Evolutionary conservation across 129 eudicot genomes (phyloP).

Genomic region (Apium graveolens): DNA sequence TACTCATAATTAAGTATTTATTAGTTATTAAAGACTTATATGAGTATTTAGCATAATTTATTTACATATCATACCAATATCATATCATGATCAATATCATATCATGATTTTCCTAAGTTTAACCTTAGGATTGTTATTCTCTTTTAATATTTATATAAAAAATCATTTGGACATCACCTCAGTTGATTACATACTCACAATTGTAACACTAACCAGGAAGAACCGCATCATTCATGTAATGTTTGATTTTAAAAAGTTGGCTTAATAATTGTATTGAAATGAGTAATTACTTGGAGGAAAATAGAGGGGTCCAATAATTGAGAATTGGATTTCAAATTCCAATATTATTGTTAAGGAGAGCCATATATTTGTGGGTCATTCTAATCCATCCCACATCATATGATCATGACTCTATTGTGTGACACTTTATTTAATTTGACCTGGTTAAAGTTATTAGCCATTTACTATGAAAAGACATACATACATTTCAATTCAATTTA

Average conservation of each 20-base stretch:
- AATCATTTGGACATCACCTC: too few species aligned
- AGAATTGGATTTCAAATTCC: background rate
- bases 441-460: background rate
- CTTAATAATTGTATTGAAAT: background rate
- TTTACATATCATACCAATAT: too few species aligned
- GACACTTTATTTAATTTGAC: background rate
- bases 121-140: too few species aligned
- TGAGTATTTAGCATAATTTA: too few species aligned
- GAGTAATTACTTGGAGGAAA: background rate
- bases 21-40: too few species aligned
- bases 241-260: background rate
- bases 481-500: background rate
- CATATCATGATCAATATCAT: too few species aligned
- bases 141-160: too few species aligned
- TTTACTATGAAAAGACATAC: background rate
- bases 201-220: too few species aligned
- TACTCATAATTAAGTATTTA: too few species aligned
- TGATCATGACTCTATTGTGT: background rate
- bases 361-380: background rate
- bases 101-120: too few species aligned
- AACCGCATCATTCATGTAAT: background rate
- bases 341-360: background rate
- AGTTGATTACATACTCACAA: too few species aligned
- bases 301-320: slow-evolving; percentile 3
- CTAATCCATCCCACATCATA: background rate